A percentile compares a stretch with the other conserved stretches of the same genome.
phyloP scores from a whole-genome alignment of 1,284 basidiomycete species.

The Peniophora sp. region DNA sequence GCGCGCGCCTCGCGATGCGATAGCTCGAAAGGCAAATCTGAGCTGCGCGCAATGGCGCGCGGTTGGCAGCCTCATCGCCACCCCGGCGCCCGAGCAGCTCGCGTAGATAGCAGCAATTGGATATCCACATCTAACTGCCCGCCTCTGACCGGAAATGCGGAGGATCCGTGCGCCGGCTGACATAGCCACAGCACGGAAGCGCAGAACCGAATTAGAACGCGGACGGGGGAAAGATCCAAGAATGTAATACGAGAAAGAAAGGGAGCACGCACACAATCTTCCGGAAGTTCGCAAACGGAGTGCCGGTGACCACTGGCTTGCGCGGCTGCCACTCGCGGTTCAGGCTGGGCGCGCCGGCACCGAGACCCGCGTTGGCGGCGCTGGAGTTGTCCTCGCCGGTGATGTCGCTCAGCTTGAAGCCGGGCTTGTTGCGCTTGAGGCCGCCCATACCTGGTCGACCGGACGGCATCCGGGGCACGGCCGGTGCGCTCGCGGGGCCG shows the following conservation, averaged over 20 bases:
- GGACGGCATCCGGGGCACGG: slow-evolving; percentile 10
- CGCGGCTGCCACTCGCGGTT: slow-evolving; percentile 34
- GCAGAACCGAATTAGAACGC: not conserved
- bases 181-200: not conserved
- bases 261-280: slow-evolving; percentile 77
- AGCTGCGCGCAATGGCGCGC: too few relatives aligned
- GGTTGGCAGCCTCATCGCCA: too few relatives aligned
- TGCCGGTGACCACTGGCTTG: slow-evolving; percentile 41
- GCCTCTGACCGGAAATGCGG: too few relatives aligned
- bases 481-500: slow-evolving; percentile 17
- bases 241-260: not conserved
- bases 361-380: slow-evolving; percentile 60
- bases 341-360: slow-evolving; percentile 50
- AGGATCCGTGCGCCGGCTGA: too few relatives aligned
- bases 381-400: slow-evolving; percentile 29
- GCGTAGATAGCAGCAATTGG: too few relatives aligned
- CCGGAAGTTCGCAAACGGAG: slow-evolving; percentile 88
- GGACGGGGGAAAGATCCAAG: slow-evolving; percentile 1
- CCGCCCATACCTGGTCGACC: slow-evolving; percentile 19
- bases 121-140: too few relatives aligned
- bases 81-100: too few relatives aligned
- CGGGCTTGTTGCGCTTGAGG: slow-evolving; percentile 48
- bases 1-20: too few relatives aligned
- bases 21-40: too few relatives aligned
- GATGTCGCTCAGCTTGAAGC: slow-evolving; percentile 60